Conservation (phyloP, 148 eudicot species). For the Rhododendron ovatum region DNA sequence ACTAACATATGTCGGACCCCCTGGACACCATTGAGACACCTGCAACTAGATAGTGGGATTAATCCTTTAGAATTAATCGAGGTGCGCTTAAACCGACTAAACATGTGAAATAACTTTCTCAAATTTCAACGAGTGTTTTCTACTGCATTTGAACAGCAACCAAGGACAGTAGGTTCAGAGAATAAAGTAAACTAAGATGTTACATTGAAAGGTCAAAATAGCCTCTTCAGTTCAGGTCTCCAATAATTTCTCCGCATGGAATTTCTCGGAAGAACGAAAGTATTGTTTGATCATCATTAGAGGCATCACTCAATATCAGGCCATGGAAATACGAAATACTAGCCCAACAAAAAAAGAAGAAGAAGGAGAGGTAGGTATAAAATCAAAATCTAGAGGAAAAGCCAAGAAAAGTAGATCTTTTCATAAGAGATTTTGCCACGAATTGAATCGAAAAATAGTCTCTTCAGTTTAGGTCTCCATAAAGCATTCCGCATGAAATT, state of each 20-base stretch:
- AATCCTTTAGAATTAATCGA: too few relatives aligned
- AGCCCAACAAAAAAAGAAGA: background rate
- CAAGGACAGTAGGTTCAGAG: background rate
- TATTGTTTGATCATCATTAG: slow-evolving; percentile 7
- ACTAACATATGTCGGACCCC: too few relatives aligned
- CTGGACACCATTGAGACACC: too few relatives aligned
- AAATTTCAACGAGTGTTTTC: too few relatives aligned
- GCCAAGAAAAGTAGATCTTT: background rate
- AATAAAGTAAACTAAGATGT: background rate
- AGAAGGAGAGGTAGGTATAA: background rate
- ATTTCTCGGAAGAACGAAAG: slow-evolving; percentile 12
- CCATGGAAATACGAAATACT: background rate
- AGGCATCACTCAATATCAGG: background rate
- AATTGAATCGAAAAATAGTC: background rate
- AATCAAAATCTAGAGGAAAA: background rate
- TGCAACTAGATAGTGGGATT: fast-evolving
- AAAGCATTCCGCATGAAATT: slow-evolving; percentile 8
- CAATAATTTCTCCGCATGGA: slow-evolving; percentile 6
- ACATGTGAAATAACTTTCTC: background rate
- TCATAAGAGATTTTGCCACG: background rate
- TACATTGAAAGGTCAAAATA: background rate
- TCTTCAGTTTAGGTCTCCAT: slow-evolving; percentile 20
- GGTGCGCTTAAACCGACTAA: fast-evolving
- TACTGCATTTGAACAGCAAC: background rate
- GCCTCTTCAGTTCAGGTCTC: slow-evolving; percentile 20